Base-by-base conservation (phyloP, 305 asterid species). In the Solanum hybrid region DNA sequence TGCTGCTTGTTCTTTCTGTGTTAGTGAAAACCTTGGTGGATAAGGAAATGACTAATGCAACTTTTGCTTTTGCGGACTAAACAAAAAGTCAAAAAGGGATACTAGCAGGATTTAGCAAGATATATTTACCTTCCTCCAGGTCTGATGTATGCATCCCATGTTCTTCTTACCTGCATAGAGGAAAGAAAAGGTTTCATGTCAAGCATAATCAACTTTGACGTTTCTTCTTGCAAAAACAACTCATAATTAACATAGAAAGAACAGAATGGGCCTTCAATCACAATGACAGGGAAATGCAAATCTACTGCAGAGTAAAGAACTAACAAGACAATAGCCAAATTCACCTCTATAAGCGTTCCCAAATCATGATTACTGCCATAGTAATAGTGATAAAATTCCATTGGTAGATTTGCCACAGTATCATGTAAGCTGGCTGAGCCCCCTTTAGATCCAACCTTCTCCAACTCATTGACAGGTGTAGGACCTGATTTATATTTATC, bases 341-440 rank as follows among this genome's bases (percentile, higher is more conserved):
- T 92, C 90, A 96, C 99, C 98, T 97, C 99, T 87, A 97, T 94
- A 89, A 97, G 98, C 0, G 98, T 97, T 87, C 99, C 99, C 95
- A 97, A 93, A 93, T 97, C 99, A 57, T 95, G 94, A 90, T 88
- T 94, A 93, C 99, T 95, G 87, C 99, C 99, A 91, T 97, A 96
- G 91, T 97, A 97, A 90, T 96, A 97, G 93, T 97, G 99, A 92
- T 97, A 97, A 93, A 94, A 97, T 91, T 97, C 99, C 95, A 94
- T 89, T 17, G 98, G 99, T 65, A 96, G 93, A 91, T 93, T 95
- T 87, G 96, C 92, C 90, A 92, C 93, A 38, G 93, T 90, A 88
- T 93, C 94, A 33, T 94, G 94, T 90, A 89, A 90, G 88, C 91
- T 91, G 89, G 92, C 89, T 76, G 94, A 94, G 92, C 90, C 92